Evolutionary conservation across 2,329 filamentous ascomycete species (phyloP).

Genomic region (Leptodontidium sp.): DNA sequence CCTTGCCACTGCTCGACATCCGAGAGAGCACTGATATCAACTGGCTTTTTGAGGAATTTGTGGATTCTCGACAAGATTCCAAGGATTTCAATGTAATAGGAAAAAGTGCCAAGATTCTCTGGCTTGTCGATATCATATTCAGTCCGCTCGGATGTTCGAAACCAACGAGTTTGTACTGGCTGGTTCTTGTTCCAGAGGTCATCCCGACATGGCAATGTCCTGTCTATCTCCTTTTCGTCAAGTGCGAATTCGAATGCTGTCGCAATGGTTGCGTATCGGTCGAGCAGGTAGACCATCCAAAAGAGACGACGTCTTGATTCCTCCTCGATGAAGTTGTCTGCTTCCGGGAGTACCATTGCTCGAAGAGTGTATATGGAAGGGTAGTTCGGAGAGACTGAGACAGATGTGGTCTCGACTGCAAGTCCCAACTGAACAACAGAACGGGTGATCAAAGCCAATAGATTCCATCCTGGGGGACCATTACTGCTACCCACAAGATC

Average conservation of each 20-base stretch:
- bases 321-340: conserved; percentile 87
- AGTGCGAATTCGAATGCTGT: conserved; percentile 93
- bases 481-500: conserved; percentile 89
- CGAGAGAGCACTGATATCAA: conserved; percentile 83
- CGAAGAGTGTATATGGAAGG: conserved; percentile 89
- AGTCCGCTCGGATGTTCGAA: conserved; percentile 61
- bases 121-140: conserved; percentile 74
- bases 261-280: conserved; percentile 88
- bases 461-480: conserved; percentile 90
- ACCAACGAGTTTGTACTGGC: conserved; percentile 85
- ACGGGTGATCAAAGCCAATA: conserved; percentile 86
- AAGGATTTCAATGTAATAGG: conserved; percentile 89
- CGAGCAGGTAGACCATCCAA: conserved; percentile 93
- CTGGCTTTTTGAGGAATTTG: conserved; percentile 85
- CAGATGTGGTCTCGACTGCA: conserved; percentile 82
- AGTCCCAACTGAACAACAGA: conserved; percentile 89
- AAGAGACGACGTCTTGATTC: conserved; percentile 85
- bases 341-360: conserved; percentile 84
- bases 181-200: conserved; percentile 86
- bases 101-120: conserved; percentile 86
- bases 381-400: conserved; percentile 78
- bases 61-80: conserved; percentile 89
- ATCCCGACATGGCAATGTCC: conserved; percentile 85
- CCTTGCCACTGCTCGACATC: conserved; percentile 93
- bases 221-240: conserved; percentile 88